phyloP scores from a whole-genome alignment of 2,329 filamentous ascomycete genomes.

The Fusarium devonianum region DNA sequence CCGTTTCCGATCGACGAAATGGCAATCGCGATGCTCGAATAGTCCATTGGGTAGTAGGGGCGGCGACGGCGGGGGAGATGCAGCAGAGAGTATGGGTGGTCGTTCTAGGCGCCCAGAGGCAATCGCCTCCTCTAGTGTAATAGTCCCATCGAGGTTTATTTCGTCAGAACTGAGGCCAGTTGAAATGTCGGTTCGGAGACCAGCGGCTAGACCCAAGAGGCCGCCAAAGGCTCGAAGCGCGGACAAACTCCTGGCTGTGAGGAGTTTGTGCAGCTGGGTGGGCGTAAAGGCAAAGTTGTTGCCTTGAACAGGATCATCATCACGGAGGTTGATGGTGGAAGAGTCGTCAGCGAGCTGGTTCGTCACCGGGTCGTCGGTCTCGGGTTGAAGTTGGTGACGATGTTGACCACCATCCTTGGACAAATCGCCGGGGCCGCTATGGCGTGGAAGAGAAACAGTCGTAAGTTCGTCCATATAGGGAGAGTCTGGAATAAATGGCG shows the following conservation, averaged over 20 bases:
- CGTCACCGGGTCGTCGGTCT: slow-evolving; percentile 15
- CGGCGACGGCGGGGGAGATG: slow-evolving; percentile 32
- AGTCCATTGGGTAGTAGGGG: slow-evolving; percentile 40
- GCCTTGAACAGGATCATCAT: slow-evolving; percentile 39
- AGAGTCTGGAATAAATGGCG: slow-evolving; percentile 2
- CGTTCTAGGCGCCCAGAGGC: slow-evolving; percentile 47
- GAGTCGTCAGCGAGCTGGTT: slow-evolving; percentile 8
- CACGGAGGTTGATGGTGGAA: slow-evolving; percentile 38
- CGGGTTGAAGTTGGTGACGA: slow-evolving; percentile 9
- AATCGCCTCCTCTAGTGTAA: slow-evolving; percentile 60
- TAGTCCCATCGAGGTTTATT: slow-evolving; percentile 50
- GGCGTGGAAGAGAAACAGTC: slow-evolving; percentile 29
- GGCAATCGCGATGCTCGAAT: slow-evolving; percentile 39
- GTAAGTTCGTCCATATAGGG: slow-evolving; percentile 45
- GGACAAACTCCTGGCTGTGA: slow-evolving; percentile 57
- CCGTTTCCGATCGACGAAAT: slow-evolving; percentile 67
- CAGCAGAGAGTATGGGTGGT: slow-evolving; percentile 33
- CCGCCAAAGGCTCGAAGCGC: slow-evolving; percentile 62
- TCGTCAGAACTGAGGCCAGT: slow-evolving; percentile 61
- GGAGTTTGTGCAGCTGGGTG: slow-evolving; percentile 60
- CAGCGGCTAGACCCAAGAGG: slow-evolving; percentile 58
- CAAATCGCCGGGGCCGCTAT: slow-evolving; percentile 30
- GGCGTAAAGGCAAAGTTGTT: slow-evolving; percentile 63
- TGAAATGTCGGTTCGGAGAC: slow-evolving; percentile 57
- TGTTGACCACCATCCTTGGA: slow-evolving; percentile 16